Conservation (phyloP, 1,139 yeast genomes). For the Taphrina flavorubra region DNA sequence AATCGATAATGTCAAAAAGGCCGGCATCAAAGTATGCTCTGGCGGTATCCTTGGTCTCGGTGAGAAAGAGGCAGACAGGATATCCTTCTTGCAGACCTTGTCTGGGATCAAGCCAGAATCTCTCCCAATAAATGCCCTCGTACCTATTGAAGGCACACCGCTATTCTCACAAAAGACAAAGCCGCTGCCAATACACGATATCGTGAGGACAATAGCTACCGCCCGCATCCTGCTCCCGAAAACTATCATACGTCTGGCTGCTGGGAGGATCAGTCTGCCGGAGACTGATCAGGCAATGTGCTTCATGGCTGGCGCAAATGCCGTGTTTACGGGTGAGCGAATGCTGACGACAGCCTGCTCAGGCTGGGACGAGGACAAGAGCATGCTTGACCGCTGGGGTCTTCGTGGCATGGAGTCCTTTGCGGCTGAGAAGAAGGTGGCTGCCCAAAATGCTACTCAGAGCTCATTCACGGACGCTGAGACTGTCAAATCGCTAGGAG, state of each 20-base stretch:
- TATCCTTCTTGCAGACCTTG: conserved; percentile 70
- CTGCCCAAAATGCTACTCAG: background rate
- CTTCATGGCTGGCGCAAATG: conserved; percentile 79
- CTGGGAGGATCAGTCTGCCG: conserved; percentile 81
- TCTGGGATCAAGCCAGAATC: conserved; percentile 83
- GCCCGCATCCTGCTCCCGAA: conserved; percentile 77
- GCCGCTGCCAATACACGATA: conserved; percentile 63
- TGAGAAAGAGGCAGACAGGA: conserved; percentile 72
- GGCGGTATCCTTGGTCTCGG: conserved; percentile 84
- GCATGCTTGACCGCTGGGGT: conserved; percentile 74
- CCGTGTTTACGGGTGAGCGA: conserved; percentile 79
- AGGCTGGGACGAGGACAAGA: conserved; percentile 82
- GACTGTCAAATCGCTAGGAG: conserved; percentile 20
- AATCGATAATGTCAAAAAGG: conserved; percentile 65
- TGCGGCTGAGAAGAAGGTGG: conserved; percentile 42
- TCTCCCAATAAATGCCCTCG: conserved; percentile 76
- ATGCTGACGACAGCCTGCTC: conserved; percentile 84
- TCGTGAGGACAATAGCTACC: conserved; percentile 73
- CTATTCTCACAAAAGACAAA: conserved; percentile 60
- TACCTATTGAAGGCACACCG: conserved; percentile 82
- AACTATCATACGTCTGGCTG: conserved; percentile 74
- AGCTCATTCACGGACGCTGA: conserved; percentile 31
- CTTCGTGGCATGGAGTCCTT: conserved; percentile 69
- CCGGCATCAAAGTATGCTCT: conserved; percentile 74
- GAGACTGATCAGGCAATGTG: conserved; percentile 77